Base-by-base conservation (phyloP, 768 basidiomycete genomes). In the Ramaria sp. region DNA sequence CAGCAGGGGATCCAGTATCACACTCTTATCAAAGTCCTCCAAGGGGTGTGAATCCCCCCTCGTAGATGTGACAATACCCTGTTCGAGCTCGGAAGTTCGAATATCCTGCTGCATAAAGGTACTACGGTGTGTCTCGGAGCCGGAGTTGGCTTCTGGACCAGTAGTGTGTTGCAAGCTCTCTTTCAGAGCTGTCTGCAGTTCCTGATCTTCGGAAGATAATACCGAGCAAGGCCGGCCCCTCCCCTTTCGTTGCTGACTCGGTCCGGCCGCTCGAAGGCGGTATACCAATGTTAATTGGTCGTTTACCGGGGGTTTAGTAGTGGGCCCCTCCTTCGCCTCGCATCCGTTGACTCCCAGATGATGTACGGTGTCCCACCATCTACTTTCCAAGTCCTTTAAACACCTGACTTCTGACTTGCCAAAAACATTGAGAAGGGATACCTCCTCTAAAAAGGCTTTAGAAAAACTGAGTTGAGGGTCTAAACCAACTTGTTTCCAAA, bases 401-500 rank as follows among this genome's bases (percentile, higher is more conserved):
- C 58, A 70, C 3, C 15, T 48, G 16, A 25, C 20, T 28, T 61
- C 39, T 42, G 39, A 42, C 6, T 43, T 27, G n/a, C 60, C 32
- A 8, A 34, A 34, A 13, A 34, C 32, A 9, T 34, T 34, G 32
- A 22, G 47, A 28, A 16, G n/a, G 22, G 50, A 25, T 42, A 52
- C 42, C 57, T 59, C 48, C 4, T n/a, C 50, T 13, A 82, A 56
- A 61, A 87, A 88, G 4, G 38, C 55, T 0, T 64, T 61, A 0
- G 84, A 84, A 58, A 88, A 77, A 0, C 65, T 59, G 47, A 62
- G 65, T 0, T 59, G 61, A 0, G 78, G 69, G 53, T 81, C 59
- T 13, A 83, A 59, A 1, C 66, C 63, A 1, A 81, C 61, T 24
- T 65, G 68, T 13, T 56, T 59, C 81, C 83, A 88, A 9, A 89